Base-by-base conservation (phyloP, 1,284 basidiomycete genomes). In the Naganishia sp. region DNA sequence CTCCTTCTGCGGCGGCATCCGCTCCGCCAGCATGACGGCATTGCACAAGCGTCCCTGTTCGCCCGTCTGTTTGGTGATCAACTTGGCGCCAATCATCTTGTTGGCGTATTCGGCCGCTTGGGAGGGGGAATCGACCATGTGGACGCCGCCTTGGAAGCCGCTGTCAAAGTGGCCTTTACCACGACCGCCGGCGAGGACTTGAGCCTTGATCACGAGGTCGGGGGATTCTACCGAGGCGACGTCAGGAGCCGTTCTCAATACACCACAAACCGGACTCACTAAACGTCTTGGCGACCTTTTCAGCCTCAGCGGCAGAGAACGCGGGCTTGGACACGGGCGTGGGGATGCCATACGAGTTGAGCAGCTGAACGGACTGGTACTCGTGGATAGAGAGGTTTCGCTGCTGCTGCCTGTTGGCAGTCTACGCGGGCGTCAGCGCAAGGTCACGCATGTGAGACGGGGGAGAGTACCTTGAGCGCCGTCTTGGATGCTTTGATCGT, bases 21-120 rank as follows among this genome's bases (percentile, higher is more conserved):
- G 88, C 82, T 99, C 94, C 18, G 96, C 96, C 66, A 99, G 85
- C 96, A 99, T 99, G 75, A 99, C 94, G 71, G 95, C 89, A 75
- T 98, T 99, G 84, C 96, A 99, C 72, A 94, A 80, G 70, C 94
- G 88, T 64, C 96, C 96, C 63, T 77, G 88, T 67, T 90, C 90
- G 72, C 96, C 96, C 25, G 96, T 99, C 81, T 99, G 96, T 81
- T 99, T 99, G 70, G 96, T 99, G 83, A 99, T 98, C 74, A 99
- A 87, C 71, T 91, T 92, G 70, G 90, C 84, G 65, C 94, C 94
- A 69, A 99, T 86, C 96, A 99, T 99, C 83, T 95, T 88, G 72
- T 82, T 80, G 21, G 96, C 95, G 72, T 86, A 86, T 63, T 95
- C 90, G 77, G 88, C 85, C 47, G 94, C 96, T 79, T 98, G 87